Evolutionary conservation across 495 filamentous ascomycete genomes (phyloP), one percentile per base, ranked within the genome.

Genomic region (Talaromyces proteolyticus): DNA sequence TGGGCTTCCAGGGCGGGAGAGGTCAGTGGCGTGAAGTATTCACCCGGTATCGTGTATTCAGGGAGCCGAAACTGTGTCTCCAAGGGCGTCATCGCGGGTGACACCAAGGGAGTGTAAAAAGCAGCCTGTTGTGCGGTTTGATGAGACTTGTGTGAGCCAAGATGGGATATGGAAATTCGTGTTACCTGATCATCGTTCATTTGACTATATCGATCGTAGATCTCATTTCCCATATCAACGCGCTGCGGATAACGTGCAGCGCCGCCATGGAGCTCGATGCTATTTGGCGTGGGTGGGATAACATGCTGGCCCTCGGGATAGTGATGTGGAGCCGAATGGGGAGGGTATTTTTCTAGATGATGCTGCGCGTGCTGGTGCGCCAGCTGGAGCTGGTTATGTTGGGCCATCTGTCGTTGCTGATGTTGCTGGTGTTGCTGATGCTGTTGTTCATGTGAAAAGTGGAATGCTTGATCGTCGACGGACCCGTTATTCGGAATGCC

Each of bases 231-330:
- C 49, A 82, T 78, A 61, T 75, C 87, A 65, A 73, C 73, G 38
- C 67, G 76, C 55, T 77, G 69, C 53, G 83, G 84, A 45, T 82
- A 85, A 39, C 84, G 82, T 37, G 72, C 67, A 8, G 77, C 79
- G 44, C 77, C 78, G 12, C 85, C 85, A 53, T 90, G 88, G 59
- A 97, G 76, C 61, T 97, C 91, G 39, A 92, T 77, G 62, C 93
- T 96, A 58, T 91, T 92, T 0, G 93, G 93, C 1, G 93, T 98
- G 8, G 90, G 91, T 6, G 93, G 93, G 19, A 96, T 85, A 57
- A 89, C 84, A 36, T 67, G 69, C 47, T 77, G 73, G 44, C 78
- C 73, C 21, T 84, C 79, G 23, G 57, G 65, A 12, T 50, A 34
- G 50, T 54, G 57, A 65, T 65, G 60, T 52, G 74, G 51, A 61